Evolutionary conservation across 129 eudicot species (phyloP), one percentile per base, ranked within the genome.

Genomic region (Flaveria linearis): DNA sequence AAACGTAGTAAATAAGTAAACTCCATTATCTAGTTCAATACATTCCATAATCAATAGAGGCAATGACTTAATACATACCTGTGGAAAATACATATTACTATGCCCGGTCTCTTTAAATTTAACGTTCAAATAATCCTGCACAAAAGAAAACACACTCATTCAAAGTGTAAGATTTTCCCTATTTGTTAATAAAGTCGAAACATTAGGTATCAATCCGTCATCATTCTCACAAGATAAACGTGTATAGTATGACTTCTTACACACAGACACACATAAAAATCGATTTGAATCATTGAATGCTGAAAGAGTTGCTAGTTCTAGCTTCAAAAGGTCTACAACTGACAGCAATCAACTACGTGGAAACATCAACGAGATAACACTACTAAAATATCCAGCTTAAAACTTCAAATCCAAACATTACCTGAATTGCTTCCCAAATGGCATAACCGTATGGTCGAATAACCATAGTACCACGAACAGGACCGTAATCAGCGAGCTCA

Each of bases 391-490:
- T 6, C n/a, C 13, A 72, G 43, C 17, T 58, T 33, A 39, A 64
- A 14, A 64, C 33, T 46, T 46, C 15, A 39, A 36, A 79, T 4
- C 23, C 9, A 22, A 61, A 61, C 18, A 1, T 11, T 7, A 90
- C 98, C 92, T 91, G 99, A 87, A 95, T 95, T 8, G 99, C 94
- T 79, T 95, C 99, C 99, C 99, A 95, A 70, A 95, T 95, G 3
- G 99, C 99, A 28, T 95, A 95, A 70, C 99, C 99, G 43, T 91
- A 95, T 9, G 99, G 99, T 15, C 97, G 87, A 80, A 95, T 95
- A 56, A 91, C 99, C 99, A 95, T 95, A 20, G 97, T 95, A 60
- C 99, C 99, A 3, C 99, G 90, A 86, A 95, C 99, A 0, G 99
- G 99, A 10, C 99, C 99, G 46, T 95, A 91, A 86, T 91, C 99